A percentile compares a stretch with the other conserved stretches of the same genome.
phyloP scores from a whole-genome alignment of 2,329 filamentous ascomycete genomes.

The Microdochium bolleyi region DNA sequence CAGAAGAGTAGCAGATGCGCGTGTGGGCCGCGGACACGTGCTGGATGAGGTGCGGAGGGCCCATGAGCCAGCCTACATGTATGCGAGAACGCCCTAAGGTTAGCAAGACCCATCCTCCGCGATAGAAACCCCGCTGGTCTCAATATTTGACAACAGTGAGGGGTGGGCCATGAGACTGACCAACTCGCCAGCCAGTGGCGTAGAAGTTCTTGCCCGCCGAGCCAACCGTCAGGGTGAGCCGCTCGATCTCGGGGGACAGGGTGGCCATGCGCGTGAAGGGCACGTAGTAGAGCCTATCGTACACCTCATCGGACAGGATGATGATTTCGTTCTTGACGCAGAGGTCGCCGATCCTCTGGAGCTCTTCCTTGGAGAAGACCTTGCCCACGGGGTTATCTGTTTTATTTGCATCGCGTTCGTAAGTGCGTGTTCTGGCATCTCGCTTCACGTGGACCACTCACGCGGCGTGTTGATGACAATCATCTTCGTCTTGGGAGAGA shows the following conservation, averaged over 20 bases:
- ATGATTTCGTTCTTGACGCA: constrained; percentile 92
- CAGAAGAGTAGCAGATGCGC: constrained; percentile 89
- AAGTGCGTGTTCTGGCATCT: background rate
- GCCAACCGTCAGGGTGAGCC: constrained; percentile 84
- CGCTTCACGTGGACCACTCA: constrained; percentile 14
- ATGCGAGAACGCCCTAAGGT: constrained; percentile 2
- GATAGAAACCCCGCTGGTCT: too few species aligned
- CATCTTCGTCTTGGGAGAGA: constrained; percentile 90
- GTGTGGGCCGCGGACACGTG: constrained; percentile 91
- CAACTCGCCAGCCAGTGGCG: constrained; percentile 90
- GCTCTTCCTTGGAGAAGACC: constrained; percentile 78
- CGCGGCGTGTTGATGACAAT: constrained; percentile 77
- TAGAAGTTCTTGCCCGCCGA: constrained; percentile 99
- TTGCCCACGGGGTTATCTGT: constrained; percentile 93
- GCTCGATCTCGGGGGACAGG: constrained; percentile 81
- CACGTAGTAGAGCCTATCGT: constrained; percentile 90
- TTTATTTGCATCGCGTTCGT: too few species aligned
- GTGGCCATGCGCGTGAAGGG: constrained; percentile 92
- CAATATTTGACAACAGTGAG: too few species aligned
- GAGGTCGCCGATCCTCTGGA: constrained; percentile 76
- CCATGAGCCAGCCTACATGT: constrained; percentile 74
- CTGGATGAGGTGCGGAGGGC: constrained; percentile 79
- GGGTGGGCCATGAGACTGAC: too few species aligned
- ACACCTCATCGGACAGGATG: constrained; percentile 88
- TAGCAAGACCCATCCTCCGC: background rate